Evolutionary conservation across 306 rosid species (phyloP), one percentile per base, ranked within the genome.

Genomic region (Ammopiptanthus mongolicus): DNA sequence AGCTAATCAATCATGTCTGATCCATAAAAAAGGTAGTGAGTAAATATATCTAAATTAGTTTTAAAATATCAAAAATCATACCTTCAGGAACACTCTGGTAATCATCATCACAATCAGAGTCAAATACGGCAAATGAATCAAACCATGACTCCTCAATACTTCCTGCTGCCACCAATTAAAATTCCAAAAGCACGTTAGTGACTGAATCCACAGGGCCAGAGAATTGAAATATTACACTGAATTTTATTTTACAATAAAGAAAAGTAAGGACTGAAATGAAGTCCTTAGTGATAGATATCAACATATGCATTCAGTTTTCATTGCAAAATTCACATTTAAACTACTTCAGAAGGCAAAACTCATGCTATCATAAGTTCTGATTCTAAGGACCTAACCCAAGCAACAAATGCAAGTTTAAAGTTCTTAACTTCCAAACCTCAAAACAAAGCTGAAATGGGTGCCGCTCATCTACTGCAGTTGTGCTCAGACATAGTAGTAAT

Each of bases 91-190:
- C 87, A 83, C 99, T 96, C 46, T 75, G 93, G 81, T 77, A 92
- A 55, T 96, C 99, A 56, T 96, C 99, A 34, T 96, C 99, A 21
- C 97, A 85, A 66, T 95, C 99, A 1, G 98, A 96, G 64, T 92
- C 99, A 31, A 96, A 87, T 60, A 53, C 53, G 11, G 89, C 82
- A 71, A 46, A 65, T 11, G 99, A 79, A 86, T 96, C 99, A 81
- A 87, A 96, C 98, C 98, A 96, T 34, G 90, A 77, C 41, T 95
- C 98, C 5, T 86, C 98, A 58, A 19, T 74, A 66, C 83, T 77
- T 81, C 85, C 98, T 81, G 86, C 68, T 46, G 41, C n/a, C 61
- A 48, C 73, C 71, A 83, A 73, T 28, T 61, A 18, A 77, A 62
- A 76, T 67, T 69, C 39, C 34, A 44, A 53, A 12, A 29, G 55